A percentile compares a stretch with the other conserved stretches of the same genome.
phyloP scores from a whole-genome alignment of 257 asterid genomes.

The Osmanthus fragrans region DNA sequence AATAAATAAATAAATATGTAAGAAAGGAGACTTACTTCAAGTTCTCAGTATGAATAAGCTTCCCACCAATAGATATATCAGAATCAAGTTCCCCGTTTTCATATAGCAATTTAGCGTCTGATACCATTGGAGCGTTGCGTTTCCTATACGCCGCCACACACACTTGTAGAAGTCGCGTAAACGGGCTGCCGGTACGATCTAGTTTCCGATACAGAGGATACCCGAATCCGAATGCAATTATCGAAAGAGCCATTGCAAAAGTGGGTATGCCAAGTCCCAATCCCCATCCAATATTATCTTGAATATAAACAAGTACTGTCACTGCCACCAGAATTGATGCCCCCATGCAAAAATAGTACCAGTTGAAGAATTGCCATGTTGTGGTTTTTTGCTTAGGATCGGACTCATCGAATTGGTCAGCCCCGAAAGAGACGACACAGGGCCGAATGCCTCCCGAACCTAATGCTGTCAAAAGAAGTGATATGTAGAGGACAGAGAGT shows the following conservation, averaged over 20 bases:
- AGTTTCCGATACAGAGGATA: constrained; percentile 72
- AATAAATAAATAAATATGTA: not conserved
- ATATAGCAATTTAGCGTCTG: constrained; percentile 43
- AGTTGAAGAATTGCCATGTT: constrained; percentile 90
- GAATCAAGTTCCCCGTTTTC: constrained; percentile 66
- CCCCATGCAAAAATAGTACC: constrained; percentile 95
- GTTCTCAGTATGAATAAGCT: constrained; percentile 55
- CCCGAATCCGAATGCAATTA: constrained; percentile 58
- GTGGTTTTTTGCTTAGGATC: constrained; percentile 57
- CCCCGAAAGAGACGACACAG: constrained; percentile 83
- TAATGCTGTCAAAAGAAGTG: constrained; percentile 64
- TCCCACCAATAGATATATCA: constrained; percentile 62
- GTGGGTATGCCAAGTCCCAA: constrained; percentile 86
- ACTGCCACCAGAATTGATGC: constrained; percentile 74
- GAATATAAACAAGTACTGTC: constrained; percentile 75
- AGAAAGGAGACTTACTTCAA: constrained; percentile 46
- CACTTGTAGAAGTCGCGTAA: constrained; percentile 82
- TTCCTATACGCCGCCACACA: constrained; percentile 74
- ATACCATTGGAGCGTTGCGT: constrained; percentile 47
- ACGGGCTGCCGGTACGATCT: constrained; percentile 92
- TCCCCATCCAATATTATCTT: constrained; percentile 88
- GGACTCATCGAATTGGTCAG: constrained; percentile 74
- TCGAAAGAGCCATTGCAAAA: constrained; percentile 68
- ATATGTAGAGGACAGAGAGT: constrained; percentile 57
- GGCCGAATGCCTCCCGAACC: constrained; percentile 86